A percentile compares a stretch with the other conserved stretches of the same genome.
Evolutionary conservation across 805 yeast genomes (phyloP).

Genomic region (Metschnikowia picachoensis): DNA sequence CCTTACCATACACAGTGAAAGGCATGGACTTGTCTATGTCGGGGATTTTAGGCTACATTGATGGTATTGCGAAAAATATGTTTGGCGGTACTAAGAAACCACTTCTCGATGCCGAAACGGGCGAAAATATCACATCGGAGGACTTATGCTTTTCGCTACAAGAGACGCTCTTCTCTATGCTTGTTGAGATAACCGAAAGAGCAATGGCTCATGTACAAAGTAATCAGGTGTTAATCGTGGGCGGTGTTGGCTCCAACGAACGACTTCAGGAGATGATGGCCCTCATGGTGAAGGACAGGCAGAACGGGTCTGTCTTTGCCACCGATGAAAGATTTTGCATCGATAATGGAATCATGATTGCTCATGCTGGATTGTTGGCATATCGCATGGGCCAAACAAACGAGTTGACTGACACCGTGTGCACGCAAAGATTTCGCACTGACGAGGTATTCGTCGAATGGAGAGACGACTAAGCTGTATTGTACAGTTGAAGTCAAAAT

Average conservation of each 20-base stretch:
- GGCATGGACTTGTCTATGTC: constrained; percentile 99
- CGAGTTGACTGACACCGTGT: constrained; percentile 65
- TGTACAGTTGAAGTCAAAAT: too few species aligned
- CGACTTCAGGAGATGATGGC: constrained; percentile 95
- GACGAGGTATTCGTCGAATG: constrained; percentile 89
- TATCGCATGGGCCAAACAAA: constrained; percentile 75
- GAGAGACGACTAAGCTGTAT: constrained; percentile 56
- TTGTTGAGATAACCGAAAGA: constrained; percentile 95
- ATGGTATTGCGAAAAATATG: constrained; percentile 70
- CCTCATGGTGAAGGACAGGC: constrained; percentile 83
- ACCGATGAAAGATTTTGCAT: constrained; percentile 97
- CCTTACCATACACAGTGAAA: constrained; percentile 92
- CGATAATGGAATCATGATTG: constrained; percentile 98
- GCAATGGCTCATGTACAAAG: constrained; percentile 97
- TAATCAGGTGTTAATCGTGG: constrained; percentile 87
- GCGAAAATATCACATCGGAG: constrained; percentile 63
- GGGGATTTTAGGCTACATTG: constrained; percentile 86
- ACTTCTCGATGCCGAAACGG: constrained; percentile 37
- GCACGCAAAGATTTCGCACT: constrained; percentile 91
- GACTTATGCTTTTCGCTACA: constrained; percentile 92
- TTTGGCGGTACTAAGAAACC: constrained; percentile 43
- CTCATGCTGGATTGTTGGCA: constrained; percentile 91
- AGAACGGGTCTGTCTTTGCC: constrained; percentile 81
- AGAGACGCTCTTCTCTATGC: constrained; percentile 90
- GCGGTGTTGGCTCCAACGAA: constrained; percentile 97